These are phyloP conservation scores for Deinandra increscens DNA, from an alignment of 129 eudicot species.

Conservation along the genomic window DNA sequence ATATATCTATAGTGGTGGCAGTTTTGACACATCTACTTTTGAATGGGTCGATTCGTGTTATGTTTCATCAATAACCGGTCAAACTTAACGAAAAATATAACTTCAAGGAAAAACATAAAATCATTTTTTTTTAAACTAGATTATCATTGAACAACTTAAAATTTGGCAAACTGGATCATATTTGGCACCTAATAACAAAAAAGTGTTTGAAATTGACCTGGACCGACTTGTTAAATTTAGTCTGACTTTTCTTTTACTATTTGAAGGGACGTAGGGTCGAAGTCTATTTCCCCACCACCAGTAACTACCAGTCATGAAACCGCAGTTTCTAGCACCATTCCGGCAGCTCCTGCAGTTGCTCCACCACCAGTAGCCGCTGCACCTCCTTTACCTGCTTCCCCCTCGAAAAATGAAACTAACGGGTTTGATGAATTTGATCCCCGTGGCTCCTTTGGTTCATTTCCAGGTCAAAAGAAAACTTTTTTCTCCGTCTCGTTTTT, in stretches of 20 bases:
- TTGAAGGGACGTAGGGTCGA: constrained; percentile 67
- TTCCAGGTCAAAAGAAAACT: constrained; percentile 46
- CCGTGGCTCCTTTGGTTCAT: constrained; percentile 62
- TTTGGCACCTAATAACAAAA: neutral
- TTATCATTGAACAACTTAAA: neutral
- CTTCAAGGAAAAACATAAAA: neutral
- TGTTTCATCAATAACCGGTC: constrained; percentile 5
- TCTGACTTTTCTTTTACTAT: constrained; percentile 8
- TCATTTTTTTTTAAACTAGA: neutral
- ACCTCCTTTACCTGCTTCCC: constrained; percentile 37
- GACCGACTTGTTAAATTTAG: neutral
- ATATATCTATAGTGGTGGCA: neutral
- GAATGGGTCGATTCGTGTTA: neutral
- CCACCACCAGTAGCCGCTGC: constrained; percentile 32
- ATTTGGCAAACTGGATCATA: neutral
- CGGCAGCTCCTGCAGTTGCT: constrained; percentile 26
- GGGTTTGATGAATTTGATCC: constrained; percentile 91
- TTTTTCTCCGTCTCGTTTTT: neutral
- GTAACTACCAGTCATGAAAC: constrained; percentile 41
- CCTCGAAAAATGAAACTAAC: constrained; percentile 37
- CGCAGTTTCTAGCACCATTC: constrained; percentile 22
- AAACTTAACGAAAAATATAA: neutral
- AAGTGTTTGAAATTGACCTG: neutral
- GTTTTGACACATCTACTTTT: neutral
- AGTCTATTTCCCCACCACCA: constrained; percentile 58